phyloP scores from a whole-genome alignment of 164 flowering plant species.

The Tinospora cordifolia region DNA sequence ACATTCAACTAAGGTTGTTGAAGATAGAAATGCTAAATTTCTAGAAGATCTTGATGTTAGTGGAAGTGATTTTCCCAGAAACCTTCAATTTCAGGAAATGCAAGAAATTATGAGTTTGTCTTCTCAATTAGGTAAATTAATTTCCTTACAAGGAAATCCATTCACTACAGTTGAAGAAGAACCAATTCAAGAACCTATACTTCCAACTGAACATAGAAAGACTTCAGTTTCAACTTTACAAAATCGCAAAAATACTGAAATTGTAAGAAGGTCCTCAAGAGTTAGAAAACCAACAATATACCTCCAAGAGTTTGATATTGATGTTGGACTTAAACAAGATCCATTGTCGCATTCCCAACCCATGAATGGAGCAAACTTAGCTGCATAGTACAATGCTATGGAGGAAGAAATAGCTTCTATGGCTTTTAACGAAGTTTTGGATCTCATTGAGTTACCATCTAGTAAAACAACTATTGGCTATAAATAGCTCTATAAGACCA shows the following conservation, averaged over 20 bases:
- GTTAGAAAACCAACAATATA: not conserved
- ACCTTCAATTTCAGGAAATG: not conserved
- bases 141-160: too few species aligned
- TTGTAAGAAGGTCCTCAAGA: not conserved
- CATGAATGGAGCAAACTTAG: too few species aligned
- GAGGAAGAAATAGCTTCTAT: too few species aligned
- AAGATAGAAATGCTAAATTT: not conserved
- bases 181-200: too few species aligned
- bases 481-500: not conserved
- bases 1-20: too few species aligned
- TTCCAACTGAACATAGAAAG: not conserved
- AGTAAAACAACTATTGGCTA: not conserved
- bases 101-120: not conserved
- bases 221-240: not conserved
- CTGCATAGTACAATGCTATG: too few species aligned
- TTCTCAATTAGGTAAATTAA: too few species aligned
- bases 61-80: not conserved
- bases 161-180: too few species aligned
- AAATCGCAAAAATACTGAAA: not conserved
- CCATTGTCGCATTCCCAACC: not conserved
- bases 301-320: not conserved
- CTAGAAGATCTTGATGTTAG: not conserved
- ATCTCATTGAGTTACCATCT: too few species aligned
- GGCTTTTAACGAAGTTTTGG: not conserved
- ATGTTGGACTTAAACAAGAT: not conserved